These are phyloP conservation scores for Dothideomycetes sp. DNA, from an alignment of 2,329 filamentous ascomycete species.

Conservation along the genomic window DNA sequence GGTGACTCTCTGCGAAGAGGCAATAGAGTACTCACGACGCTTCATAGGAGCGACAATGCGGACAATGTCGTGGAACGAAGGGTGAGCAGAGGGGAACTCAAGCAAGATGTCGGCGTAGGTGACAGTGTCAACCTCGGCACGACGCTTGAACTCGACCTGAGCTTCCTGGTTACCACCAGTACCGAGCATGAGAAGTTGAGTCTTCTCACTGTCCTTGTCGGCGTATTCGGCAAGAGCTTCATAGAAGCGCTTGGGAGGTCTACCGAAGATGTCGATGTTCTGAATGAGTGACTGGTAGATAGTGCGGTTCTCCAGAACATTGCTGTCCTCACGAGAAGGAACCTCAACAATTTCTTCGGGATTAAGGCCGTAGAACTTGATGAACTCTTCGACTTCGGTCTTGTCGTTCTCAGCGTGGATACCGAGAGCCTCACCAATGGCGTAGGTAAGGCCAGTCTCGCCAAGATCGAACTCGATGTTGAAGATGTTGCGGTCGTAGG, in stretches of 20 bases:
- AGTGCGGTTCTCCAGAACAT: conserved; percentile 74
- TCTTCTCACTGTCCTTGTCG: conserved; percentile 71
- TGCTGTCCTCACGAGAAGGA: conserved; percentile 67
- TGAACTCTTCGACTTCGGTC: conserved; percentile 70
- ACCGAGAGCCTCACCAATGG: conserved; percentile 93
- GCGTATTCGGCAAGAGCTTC: conserved; percentile 83
- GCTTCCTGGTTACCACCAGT: conserved; percentile 57
- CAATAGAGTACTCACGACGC: conserved; percentile 97
- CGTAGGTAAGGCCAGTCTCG: conserved; percentile 82
- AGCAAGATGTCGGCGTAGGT: conserved; percentile 86
- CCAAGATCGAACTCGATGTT: conserved; percentile 98
- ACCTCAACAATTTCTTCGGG: conserved; percentile 82
- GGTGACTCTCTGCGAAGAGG: conserved; percentile 89
- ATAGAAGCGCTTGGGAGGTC: conserved; percentile 96
- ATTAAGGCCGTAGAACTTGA: conserved; percentile 79
- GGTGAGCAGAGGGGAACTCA: conserved; percentile 83
- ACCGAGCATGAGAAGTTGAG: conserved; percentile 65
- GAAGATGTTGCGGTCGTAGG: conserved; percentile 98
- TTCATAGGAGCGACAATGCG: conserved; percentile 87
- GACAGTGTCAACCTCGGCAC: conserved; percentile 79
- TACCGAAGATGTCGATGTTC: conserved; percentile 93
- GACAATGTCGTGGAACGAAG: conserved; percentile 77
- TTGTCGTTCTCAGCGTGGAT: conserved; percentile 93
- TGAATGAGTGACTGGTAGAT: conserved; percentile 85
- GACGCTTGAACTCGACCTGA: conserved; percentile 82